phyloP scores from a whole-genome alignment of 2,329 filamentous ascomycete genomes.

The Aureobasidium zeae region DNA sequence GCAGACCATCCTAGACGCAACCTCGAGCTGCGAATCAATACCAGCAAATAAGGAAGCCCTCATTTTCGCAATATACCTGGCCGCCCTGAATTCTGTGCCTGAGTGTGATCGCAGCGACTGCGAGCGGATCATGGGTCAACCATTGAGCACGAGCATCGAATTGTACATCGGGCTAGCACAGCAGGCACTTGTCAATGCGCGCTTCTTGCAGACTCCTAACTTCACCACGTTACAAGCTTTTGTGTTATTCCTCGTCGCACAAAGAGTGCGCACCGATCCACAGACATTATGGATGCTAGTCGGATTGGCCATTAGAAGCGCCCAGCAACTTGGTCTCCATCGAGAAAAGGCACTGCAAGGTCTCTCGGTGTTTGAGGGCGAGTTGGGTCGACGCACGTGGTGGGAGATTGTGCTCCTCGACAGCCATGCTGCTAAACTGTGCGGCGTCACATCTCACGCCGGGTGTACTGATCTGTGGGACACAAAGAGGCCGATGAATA shows the following conservation, averaged over 20 bases:
- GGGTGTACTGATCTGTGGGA: constrained; percentile 20
- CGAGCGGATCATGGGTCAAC: constrained; percentile 38
- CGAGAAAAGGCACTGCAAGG: constrained; percentile 46
- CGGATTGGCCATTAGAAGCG: constrained; percentile 50
- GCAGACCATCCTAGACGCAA: constrained; percentile 43
- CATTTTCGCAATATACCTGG: constrained; percentile 53
- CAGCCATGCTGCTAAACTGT: constrained; percentile 25
- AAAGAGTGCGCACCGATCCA: constrained; percentile 36
- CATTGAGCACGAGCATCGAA: constrained; percentile 27
- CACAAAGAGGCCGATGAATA: constrained; percentile 28
- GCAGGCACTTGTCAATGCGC: constrained; percentile 56
- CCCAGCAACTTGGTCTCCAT: constrained; percentile 52
- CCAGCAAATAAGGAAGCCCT: constrained; percentile 50
- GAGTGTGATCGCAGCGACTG: constrained; percentile 34
- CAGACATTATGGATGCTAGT: constrained; percentile 55
- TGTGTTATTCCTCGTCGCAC: constrained; percentile 47
- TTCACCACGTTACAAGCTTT: constrained; percentile 58
- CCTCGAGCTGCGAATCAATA: constrained; percentile 39
- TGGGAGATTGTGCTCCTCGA: constrained; percentile 56
- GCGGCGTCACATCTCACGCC: constrained; percentile 22
- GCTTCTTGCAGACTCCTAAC: constrained; percentile 57
- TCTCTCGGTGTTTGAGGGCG: constrained; percentile 46
- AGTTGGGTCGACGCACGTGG: constrained; percentile 52
- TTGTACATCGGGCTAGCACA: constrained; percentile 1
- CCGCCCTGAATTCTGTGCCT: constrained; percentile 43